Evolutionary conservation across 805 yeast genomes (phyloP), one percentile per base, ranked within the genome.

Genomic region (Geotrichum ghanense): DNA sequence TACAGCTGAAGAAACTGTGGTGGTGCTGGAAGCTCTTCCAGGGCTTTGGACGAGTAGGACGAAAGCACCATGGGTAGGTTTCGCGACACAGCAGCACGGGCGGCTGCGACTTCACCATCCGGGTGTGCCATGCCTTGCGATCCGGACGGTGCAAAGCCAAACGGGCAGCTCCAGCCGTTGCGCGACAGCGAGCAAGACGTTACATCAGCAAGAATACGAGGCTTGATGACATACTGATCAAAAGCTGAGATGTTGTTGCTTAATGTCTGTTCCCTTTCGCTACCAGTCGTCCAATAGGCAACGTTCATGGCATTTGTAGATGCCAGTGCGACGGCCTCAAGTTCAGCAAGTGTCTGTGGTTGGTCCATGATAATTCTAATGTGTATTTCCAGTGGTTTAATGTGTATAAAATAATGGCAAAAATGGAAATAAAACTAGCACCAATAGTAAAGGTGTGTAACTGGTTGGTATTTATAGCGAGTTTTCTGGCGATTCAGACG

Each of bases 141-240:
- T n/a, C 65, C 64, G 17, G 57, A 50, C 5, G 65, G 64, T 5
- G 64, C 59, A 17, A 60, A 43, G 14, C 63, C 62, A 23, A 58
- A 45, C 2, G 67, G 67, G 22, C 55, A 43, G 16, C 24, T 39
- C 42, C 42, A 39, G 9, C 6, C 24, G 5, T n/a, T 16, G 9
- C 5, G 23, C 12, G 25, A 39, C 7, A 39, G 22, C 9, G 9
- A 5, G 25, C 23, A 20, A 4, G 19, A 24, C 5, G 42, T 21
- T n/a, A 39, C 42, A 22, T 39, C 42, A 6, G 25, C 14, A 12
- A 39, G 24, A 6, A 39, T 39, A 14, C 42, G 19, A 9, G 42
- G 42, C 21, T 39, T 39, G 22, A 39, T 39, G 16, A 39, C 42
- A 22, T 39, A 39, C 21, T 39, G 23, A 21, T 21, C 25, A 39